Evolutionary conservation across 2,329 filamentous ascomycete genomes (phyloP), one percentile per base, ranked within the genome.

Genomic region (Coniochaeta ligniaria): DNA sequence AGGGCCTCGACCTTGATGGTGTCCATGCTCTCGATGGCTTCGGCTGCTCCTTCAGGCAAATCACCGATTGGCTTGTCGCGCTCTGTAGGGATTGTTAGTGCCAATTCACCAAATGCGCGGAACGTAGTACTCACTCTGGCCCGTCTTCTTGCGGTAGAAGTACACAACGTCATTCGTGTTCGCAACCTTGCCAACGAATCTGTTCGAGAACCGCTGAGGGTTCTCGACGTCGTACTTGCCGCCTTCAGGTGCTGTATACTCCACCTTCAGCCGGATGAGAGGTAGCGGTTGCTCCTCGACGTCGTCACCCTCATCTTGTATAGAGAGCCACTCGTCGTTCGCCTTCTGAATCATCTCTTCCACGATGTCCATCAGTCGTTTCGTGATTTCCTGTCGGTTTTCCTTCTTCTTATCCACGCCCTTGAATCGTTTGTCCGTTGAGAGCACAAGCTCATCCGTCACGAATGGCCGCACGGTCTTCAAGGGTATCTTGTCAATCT

Each of bases 91-190:
- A 20, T 38, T 24, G 26, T 58, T 20, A 58, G 36, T 28, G 24
- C n/a, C 6, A 7, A 9, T 2, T 26, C n/a, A 2, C 17, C 3
- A 22, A 11, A 38, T 22, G 17, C 16, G 31, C 9, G 17, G 17
- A 16, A 22, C 31, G 17, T 9, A 17, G n/a, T 14, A 73, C 76
- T 66, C 73, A 80, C 80, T 79, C 6, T 75, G 69, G 1, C 73
- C 75, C n/a, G 84, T 83, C 75, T 96, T 98, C 75, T 94, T 96
- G 60, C 91, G 86, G 73, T 97, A 88, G 71, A 96, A 98, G 69
- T 94, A 90, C 0, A 99, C 87, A 0, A 99, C 92, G 67, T 99
- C 95, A 66, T 93, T 96, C 11, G 88, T 87, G 70, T 99, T 99
- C 62, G 95, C 95, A 1, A 99, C 94, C 69, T 86, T 90, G n/a